Evolutionary conservation across 805 yeast genomes (phyloP), one percentile per base, ranked within the genome.

Genomic region (Monosporozyma aerobia): DNA sequence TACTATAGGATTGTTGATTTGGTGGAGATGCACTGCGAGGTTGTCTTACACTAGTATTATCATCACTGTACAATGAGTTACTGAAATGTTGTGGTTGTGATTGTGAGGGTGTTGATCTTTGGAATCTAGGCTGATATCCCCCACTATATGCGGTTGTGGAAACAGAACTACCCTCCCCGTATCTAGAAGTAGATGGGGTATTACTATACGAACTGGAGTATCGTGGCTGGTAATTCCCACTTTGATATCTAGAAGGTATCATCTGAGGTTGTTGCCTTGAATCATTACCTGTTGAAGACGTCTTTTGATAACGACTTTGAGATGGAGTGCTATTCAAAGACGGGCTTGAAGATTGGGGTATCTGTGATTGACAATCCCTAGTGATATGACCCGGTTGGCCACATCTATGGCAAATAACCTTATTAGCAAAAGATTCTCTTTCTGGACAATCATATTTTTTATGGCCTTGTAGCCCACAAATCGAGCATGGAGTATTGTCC

Each of bases 321-420:
- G 49, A 13, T 32, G 8, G 40, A 13, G 49, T 22, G 4, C 41
- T 29, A 23, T 16, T 23, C n/a, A n/a, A 6, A n/a, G 25, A 25
- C 27, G 37, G 16, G 10, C 35, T 37, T 23, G 45, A 10, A 25
- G 46, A 23, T 16, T 29, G 44, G 2, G 54, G 49, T 16, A 44
- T 39, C 16, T 51, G 40, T 35, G 47, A 44, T 11, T 54, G 79
- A 76, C 99, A 94, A 69, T 94, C 98, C 53, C 89, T 75, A 1
- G 95, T 90, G 56, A 82, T 81, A 69, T 92, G 98, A 1, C 98
- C 99, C 29, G 77, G 72, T 51, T 78, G 78, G 1, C 95, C 95
- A 76, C 98, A 92, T 14, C 74, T 74, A 32, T 81, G 74, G 70
- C 98, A 94, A 14, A 83, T 77, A 44, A 92, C 72, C 47, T 64